Conservation (phyloP, 495 filamentous ascomycete genomes). For the Xylaria acuta region DNA sequence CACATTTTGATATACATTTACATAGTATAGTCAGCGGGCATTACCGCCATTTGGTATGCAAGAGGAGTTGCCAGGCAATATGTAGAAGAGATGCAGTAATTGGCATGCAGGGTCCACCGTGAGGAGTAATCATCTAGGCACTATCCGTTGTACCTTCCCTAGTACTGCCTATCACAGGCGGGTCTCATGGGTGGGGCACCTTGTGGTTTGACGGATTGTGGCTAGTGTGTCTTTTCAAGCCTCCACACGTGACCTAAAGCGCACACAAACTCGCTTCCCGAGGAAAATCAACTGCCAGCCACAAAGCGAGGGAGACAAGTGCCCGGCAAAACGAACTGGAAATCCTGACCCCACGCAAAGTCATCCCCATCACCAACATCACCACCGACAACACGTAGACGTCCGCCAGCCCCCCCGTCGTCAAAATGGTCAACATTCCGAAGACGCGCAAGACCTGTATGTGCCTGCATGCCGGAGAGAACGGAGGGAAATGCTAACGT, state of each 20-base stretch:
- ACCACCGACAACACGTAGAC: conserved; percentile 26
- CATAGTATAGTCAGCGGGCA: not conserved
- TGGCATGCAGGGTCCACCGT: too few species aligned
- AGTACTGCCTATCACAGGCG: too few species aligned
- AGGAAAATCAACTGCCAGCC: conserved; percentile 26
- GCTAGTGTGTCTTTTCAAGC: conserved; percentile 15
- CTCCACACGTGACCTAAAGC: conserved; percentile 25
- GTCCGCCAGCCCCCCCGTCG: conserved; percentile 35
- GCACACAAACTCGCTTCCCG: conserved; percentile 24
- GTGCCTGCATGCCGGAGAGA: not conserved
- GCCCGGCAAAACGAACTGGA: conserved; percentile 9
- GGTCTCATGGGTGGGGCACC: not conserved
- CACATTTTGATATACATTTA: not conserved
- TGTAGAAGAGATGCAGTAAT: too few species aligned
- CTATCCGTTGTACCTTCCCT: too few species aligned
- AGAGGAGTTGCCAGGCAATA: too few species aligned
- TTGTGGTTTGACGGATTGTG: conserved; percentile 2
- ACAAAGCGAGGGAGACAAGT: conserved; percentile 24
- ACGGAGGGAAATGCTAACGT: conserved; percentile 13
- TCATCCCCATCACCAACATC: conserved; percentile 30
- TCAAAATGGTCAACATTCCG: conserved; percentile 51
- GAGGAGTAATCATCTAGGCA: too few species aligned
- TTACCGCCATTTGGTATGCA: not conserved
- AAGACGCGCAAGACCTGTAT: conserved; percentile 48
- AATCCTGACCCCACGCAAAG: conserved; percentile 29